Evolutionary conservation across 345 rosid genomes (phyloP), one percentile per base, ranked within the genome.

Genomic region (Brassica incana): DNA sequence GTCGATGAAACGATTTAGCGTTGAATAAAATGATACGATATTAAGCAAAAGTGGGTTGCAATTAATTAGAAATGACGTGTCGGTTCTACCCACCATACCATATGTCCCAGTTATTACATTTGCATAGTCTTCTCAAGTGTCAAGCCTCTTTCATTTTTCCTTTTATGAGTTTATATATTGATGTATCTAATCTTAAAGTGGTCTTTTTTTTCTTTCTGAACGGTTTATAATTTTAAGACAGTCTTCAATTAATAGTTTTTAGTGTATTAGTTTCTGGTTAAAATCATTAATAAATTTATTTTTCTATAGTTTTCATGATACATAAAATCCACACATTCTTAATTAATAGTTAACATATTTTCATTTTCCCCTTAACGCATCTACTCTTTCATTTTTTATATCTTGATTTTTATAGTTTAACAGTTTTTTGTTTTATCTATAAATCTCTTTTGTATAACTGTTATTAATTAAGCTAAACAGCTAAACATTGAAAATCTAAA

Each of bases 21-120:
- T 50, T 50, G 58, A 50, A 50, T n/a, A 50, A 50, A 50, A 50
- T 50, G 71, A 71, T 9, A 61, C 38, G 33, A 48, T 33, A 11
- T 18, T 60, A 32, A 5, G 64, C 15, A 62, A 33, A 77, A 70
- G 52, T 50, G 54, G 54, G 5, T 27, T 36, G 25, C 4, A 35
- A 32, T 3, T 15, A 70, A 8, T 33, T 48, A 45, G 27, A 64
- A 71, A 27, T 50, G 65, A 9, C 32, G 20, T 70, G 15, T 63
- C 66, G 71, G 66, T 36, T 71, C 72, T 65, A 78, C 32, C 65
- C 60, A 78, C 76, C 59, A 52, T 10, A 45, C 65, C 10, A 52
- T 54, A 5, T 32, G 38, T 27, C 33, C 27, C 69, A 25, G 5
- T 20, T 35, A 27, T 45, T 62, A 30, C 29, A 40, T 38, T 38